Base-by-base conservation (phyloP, 805 yeast genomes). In the Teunomyces pallodes region DNA sequence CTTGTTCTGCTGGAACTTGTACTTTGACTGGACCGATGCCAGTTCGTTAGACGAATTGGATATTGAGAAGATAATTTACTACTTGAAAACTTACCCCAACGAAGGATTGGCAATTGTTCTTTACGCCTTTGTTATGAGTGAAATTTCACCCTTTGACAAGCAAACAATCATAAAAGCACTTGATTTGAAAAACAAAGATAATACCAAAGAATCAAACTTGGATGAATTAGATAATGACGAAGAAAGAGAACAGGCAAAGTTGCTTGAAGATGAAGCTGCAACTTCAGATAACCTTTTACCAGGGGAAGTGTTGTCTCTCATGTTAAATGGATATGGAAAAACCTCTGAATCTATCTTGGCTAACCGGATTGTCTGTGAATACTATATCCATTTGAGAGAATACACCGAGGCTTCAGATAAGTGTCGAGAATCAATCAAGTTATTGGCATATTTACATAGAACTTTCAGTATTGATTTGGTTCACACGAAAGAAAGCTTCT, bases 21-120 rank as follows among this genome's bases (percentile, higher is more conserved):
- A 81, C 57, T 79, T 90, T 48, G 94, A 90, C 53, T 86, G 92
- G 86, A 55, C 70, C 24, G 96, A 90, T 62, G 76, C 75, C 6
- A 61, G 60, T 5, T 66, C 73, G 3, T 61, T 90, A 4, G 65
- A 70, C 8, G 75, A 76, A 2, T 60, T 86, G 42, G 84, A 83
- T 44, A 58, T 71, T 13, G 59, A 54, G 4, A 60, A 74, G 4
- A 53, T 88, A 1, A 55, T 74, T n/a, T 74, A 67, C 31, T 88
- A 80, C 58, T 69, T 87, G 38, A 67, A 68, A 36, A 62, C 70
- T 36, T 90, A 87, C 65, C 82, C 80, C 4, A 66, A 62, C 17
- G 82, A 79, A 42, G 90, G 90, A 0, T 62, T 88, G 35, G 83
- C 89, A 0, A 75, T 74, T 49, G 74, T 83, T 1, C 64, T 90